Conservation (phyloP, 345 rosid genomes). For the Microthlaspi erraticum region DNA sequence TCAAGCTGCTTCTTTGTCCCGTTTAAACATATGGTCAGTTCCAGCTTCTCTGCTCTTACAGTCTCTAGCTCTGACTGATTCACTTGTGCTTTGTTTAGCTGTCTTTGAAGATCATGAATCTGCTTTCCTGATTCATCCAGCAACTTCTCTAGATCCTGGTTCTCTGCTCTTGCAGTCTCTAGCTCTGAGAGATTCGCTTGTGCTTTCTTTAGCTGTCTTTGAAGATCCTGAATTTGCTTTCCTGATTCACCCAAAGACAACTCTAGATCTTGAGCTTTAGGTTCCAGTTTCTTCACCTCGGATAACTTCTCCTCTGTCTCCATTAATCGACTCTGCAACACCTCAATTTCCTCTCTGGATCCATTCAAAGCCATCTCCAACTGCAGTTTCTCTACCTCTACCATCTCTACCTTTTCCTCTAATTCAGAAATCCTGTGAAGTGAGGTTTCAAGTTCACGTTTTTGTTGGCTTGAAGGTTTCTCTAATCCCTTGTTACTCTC, state of each 20-base stretch:
- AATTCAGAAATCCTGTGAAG: constrained; percentile 59
- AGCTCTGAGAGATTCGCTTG: constrained; percentile 47
- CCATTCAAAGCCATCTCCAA: constrained; percentile 45
- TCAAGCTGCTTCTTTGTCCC: constrained; percentile 58
- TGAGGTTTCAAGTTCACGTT: constrained; percentile 57
- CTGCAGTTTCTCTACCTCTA: constrained; percentile 47
- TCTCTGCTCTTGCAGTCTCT: constrained; percentile 60
- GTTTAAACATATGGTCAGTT: constrained; percentile 55
- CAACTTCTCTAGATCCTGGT: constrained; percentile 51
- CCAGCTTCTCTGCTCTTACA: constrained; percentile 58
- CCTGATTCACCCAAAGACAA: constrained; percentile 46
- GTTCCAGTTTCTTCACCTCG: constrained; percentile 53
- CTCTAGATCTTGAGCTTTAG: constrained; percentile 51
- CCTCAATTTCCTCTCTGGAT: constrained; percentile 35
- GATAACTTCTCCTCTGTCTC: constrained; percentile 36
- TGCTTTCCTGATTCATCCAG: constrained; percentile 48
- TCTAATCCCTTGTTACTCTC: constrained; percentile 45
- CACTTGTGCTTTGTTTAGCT: constrained; percentile 55
- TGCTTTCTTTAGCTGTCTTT: constrained; percentile 50
- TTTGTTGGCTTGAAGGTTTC: constrained; percentile 44
- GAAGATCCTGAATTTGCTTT: constrained; percentile 35
- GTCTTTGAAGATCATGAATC: constrained; percentile 43
- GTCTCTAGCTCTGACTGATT: constrained; percentile 53
- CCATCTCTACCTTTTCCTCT: constrained; percentile 61
- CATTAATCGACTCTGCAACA: constrained; percentile 33